Evolutionary conservation across 495 filamentous ascomycete genomes (phyloP), one percentile per base, ranked within the genome.

Genomic region (Glutinoglossum americanum): DNA sequence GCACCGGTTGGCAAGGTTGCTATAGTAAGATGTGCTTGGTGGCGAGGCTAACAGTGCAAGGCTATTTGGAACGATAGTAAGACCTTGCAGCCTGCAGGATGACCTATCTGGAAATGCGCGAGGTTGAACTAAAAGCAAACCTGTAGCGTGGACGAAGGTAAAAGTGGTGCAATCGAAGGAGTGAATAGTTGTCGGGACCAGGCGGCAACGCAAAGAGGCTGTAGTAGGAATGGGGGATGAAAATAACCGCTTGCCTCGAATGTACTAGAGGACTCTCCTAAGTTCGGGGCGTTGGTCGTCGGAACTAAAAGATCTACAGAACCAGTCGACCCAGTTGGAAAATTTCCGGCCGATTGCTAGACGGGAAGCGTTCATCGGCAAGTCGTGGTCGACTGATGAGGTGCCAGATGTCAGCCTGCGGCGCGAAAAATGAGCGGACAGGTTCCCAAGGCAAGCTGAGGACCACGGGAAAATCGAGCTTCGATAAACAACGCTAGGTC

Each of bases 331-430:
- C 1, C 41, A 45, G 41, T 23, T 19, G 41, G 41, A 45, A 10
- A 4, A 13, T 21, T 21, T 45, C n/a, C 41, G 17, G 19, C 41
- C 5, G 41, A 45, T 45, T 45, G 41, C 41, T 30, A 3, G 28
- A 21, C 1, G 4, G 49, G 28, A 30, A 15, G 13, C 28, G 3
- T 28, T 53, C 49, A 19, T 19, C 49, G 26, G 23, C 23, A 27
- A 53, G 25, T 19, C 19, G 49, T 53, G 49, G 49, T 17, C 49
- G 28, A 53, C 23, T 53, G 49, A 10, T 27, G 49, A 53, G 25
- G 25, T 30, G 49, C 49, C 49, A 53, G 28, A 53, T 53, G 49
- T 53, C 49, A 53, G 49, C 49, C 49, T 53, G 28, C 49, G 49
- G 49, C 49, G 49, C 49, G 49, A 53, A 49, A 53, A 53, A 27